A percentile compares a stretch with the other conserved stretches of the same genome.
These are phyloP conservation scores for Acrocalymma vagum DNA, from an alignment of 2,329 filamentous ascomycete genomes.

Conservation along the genomic window DNA sequence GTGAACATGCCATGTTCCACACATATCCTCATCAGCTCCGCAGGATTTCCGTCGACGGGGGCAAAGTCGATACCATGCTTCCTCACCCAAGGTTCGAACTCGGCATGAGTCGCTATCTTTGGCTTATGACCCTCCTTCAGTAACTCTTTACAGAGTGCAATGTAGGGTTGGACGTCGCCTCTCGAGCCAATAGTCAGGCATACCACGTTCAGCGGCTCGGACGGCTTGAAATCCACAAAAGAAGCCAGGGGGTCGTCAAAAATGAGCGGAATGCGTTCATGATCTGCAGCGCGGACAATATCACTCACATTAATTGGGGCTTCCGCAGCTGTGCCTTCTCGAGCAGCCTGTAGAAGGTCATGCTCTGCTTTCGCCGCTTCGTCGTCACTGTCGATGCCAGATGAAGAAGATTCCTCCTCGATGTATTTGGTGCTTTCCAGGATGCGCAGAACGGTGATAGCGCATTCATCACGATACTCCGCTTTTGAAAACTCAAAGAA, in stretches of 20 bases:
- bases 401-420: slow-evolving; percentile 72
- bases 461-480: slow-evolving; percentile 87
- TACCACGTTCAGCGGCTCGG: slow-evolving; percentile 80
- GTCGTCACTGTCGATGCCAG: slow-evolving; percentile 74
- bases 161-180: slow-evolving; percentile 97
- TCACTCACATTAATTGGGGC: slow-evolving; percentile 31
- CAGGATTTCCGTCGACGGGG: slow-evolving; percentile 88
- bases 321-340: slow-evolving; percentile 51
- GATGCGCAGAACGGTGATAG: slow-evolving; percentile 78
- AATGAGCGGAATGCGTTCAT: slow-evolving; percentile 75
- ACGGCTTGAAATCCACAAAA: slow-evolving; percentile 89
- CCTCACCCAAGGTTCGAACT: slow-evolving; percentile 89
- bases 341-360: slow-evolving; percentile 79
- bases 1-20: slow-evolving; percentile 99
- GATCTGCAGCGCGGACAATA: slow-evolving; percentile 39
- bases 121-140: slow-evolving; percentile 86
- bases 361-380: slow-evolving; percentile 82
- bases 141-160: slow-evolving; percentile 91
- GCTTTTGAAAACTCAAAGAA: slow-evolving; percentile 90
- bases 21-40: slow-evolving; percentile 93
- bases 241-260: slow-evolving; percentile 92
- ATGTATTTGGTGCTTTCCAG: slow-evolving; percentile 77
- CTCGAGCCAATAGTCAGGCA: slow-evolving; percentile 96
- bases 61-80: slow-evolving; percentile 94
- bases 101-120: slow-evolving; percentile 88